Evolutionary conservation across 2,329 filamentous ascomycete species (phyloP).

Genomic region (Albophoma yamanashiensis): DNA sequence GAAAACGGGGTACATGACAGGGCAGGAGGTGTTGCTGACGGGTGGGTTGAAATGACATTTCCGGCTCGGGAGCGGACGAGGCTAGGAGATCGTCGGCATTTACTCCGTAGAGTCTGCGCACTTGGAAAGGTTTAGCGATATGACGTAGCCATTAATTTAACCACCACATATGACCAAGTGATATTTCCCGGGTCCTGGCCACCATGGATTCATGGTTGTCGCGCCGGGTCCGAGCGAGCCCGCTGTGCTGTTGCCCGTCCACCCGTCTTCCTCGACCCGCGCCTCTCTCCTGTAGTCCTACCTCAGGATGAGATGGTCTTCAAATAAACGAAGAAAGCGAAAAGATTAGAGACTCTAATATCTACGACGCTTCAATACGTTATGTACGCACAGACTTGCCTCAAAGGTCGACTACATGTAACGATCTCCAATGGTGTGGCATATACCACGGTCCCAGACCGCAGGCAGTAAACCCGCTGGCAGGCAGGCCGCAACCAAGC

Average conservation of each 20-base stretch:
- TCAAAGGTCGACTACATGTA: too few relatives aligned
- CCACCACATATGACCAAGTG: not conserved
- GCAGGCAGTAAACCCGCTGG: too few relatives aligned
- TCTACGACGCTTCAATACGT: too few relatives aligned
- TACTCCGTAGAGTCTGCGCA: not conserved
- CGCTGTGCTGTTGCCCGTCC: not conserved
- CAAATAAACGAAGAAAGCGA: too few relatives aligned
- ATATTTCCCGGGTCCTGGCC: not conserved
- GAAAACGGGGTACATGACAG: constrained; percentile 17
- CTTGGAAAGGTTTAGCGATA: not conserved
- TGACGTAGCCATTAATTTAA: not conserved
- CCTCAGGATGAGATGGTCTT: too few relatives aligned
- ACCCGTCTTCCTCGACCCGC: not conserved
- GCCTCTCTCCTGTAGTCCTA: too few relatives aligned
- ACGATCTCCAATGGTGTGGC: too few relatives aligned
- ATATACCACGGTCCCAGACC: too few relatives aligned
- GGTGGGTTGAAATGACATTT: constrained; percentile 12
- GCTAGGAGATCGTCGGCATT: too few relatives aligned
- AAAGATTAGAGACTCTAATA: too few relatives aligned
- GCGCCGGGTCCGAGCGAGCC: not conserved
- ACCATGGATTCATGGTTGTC: not conserved
- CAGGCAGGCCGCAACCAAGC: too few relatives aligned
- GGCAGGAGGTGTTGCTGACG: constrained; percentile 15
- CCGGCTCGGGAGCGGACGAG: not conserved
- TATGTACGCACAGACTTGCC: too few relatives aligned